Evolutionary conservation across 2,329 filamentous ascomycete genomes (phyloP).

Genomic region (Akanthomyces dipterigenus): DNA sequence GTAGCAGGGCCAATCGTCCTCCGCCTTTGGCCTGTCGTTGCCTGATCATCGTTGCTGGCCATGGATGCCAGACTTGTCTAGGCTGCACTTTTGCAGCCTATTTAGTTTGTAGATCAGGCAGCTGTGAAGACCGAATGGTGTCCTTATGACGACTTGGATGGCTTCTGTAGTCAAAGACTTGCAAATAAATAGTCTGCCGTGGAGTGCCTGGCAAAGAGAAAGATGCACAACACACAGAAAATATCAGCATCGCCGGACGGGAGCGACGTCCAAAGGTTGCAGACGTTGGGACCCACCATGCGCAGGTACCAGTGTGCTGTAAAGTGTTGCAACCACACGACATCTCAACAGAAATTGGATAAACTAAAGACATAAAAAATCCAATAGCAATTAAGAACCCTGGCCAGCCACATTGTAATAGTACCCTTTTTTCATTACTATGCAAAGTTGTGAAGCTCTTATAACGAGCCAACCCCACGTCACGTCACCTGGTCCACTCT

Average conservation of each 20-base stretch:
- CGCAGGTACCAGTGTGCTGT: no score
- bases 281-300: no score
- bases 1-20: conserved; percentile 2
- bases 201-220: background rate
- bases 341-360: background rate
- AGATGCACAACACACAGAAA: background rate
- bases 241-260: background rate
- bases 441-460: background rate
- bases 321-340: background rate
- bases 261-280: no score
- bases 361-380: background rate
- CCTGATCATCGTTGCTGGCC: background rate
- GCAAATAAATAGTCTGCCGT: background rate
- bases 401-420: no score
- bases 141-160: background rate
- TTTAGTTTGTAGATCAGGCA: background rate
- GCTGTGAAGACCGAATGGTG: background rate
- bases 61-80: background rate
- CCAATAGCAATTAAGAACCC: no score
- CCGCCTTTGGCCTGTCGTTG: background rate
- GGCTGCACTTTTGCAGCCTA: background rate
- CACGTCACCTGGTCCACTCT: conserved; percentile 7
- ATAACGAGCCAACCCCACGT: background rate
- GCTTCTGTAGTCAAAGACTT: background rate
- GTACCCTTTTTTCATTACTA: no score